Conservation (phyloP, 192 early-diverging fungal species). For the Kickxella alabastrina region DNA sequence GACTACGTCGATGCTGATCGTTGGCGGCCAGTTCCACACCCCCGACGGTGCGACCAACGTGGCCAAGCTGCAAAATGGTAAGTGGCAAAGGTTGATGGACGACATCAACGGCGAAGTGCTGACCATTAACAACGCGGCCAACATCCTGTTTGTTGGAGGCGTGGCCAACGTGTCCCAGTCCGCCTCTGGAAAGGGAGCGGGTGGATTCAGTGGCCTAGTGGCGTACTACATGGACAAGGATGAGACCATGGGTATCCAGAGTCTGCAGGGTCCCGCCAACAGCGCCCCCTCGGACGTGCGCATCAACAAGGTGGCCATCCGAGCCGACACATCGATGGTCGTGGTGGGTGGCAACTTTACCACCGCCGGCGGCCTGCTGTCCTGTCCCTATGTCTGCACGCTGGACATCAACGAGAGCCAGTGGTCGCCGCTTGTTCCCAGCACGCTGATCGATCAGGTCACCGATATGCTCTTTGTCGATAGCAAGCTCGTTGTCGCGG, state of each 20-base stretch:
- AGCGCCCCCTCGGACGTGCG: slow-evolving; percentile 15
- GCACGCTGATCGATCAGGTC: slow-evolving; percentile 33
- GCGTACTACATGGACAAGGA: slow-evolving; percentile 51
- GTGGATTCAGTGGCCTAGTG: slow-evolving; percentile 45
- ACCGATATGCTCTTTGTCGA: slow-evolving; percentile 42
- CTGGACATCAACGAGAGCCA: slow-evolving; percentile 48
- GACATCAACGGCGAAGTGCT: slow-evolving; percentile 51
- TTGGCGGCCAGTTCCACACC: slow-evolving; percentile 57
- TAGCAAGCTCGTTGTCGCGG: slow-evolving; percentile 51
- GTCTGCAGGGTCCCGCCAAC: slow-evolving; percentile 15
- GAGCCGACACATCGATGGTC: slow-evolving; percentile 44
- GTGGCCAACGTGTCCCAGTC: slow-evolving; percentile 31
- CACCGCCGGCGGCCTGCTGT: slow-evolving; percentile 31
- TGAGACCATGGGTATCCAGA: slow-evolving; percentile 12
- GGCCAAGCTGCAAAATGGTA: slow-evolving; percentile 45
- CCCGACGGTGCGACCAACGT: slow-evolving; percentile 36
- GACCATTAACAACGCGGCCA: slow-evolving; percentile 49
- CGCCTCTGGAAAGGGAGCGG: not conserved
- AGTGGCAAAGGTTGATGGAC: slow-evolving; percentile 39
- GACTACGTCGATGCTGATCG: slow-evolving; percentile 36
- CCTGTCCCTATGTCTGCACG: slow-evolving; percentile 47
- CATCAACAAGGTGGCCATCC: slow-evolving; percentile 44
- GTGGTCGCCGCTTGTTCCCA: slow-evolving; percentile 46
- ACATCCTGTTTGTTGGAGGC: slow-evolving; percentile 59
- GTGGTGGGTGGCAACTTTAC: slow-evolving; percentile 52